Evolutionary conservation across 83 land plant genomes (phyloP), one percentile per base, ranked within the genome.

Genomic region (Picea abies): DNA sequence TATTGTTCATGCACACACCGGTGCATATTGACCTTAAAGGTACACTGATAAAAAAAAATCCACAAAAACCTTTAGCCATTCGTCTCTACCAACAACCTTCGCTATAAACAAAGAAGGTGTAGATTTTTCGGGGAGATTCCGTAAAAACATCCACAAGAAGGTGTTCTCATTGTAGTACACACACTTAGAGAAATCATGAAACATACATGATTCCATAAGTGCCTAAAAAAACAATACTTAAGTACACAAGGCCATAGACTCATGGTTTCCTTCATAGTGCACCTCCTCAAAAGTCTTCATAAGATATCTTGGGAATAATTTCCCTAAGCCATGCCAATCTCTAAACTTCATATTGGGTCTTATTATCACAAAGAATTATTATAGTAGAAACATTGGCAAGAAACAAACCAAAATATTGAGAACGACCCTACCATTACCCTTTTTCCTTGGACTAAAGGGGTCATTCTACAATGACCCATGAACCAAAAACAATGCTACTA

Each of bases 401-500:
- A 84, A 39, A 7, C 83, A 62, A 56, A 90, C 12, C 12, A 89
- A 82, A 47, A 87, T 81, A 32, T 79, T 82, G 44, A 58, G 68
- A 16, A 79, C 44, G 19, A 71, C 64, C 65, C 75, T 83, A 78
- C 56, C 52, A 39, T 78, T 56, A 14, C 60, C 7, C 44, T 77
- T 72, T 39, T 71, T 81, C 37, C 86, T 41, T 4, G 80, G 52
- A 16, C 66, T 37, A 60, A 60, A 47, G 17, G 80, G 69, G 22
- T 47, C 71, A 78, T 26, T 49, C 47, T 82, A 82, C 72, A 89
- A 41, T 22, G 92, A 90, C 4, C 86, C 90, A 37, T 84, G 84
- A 65, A 94, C 82, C 84, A 94, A 82, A 81, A 86, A 90, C 35
- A 93, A 90, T 16, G 90, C 87, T 65, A 87, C 82, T 32, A 90